These are phyloP conservation scores for Phytopythium delawarense DNA, from an alignment of 352 stramenopile species.

Conservation along the genomic window DNA sequence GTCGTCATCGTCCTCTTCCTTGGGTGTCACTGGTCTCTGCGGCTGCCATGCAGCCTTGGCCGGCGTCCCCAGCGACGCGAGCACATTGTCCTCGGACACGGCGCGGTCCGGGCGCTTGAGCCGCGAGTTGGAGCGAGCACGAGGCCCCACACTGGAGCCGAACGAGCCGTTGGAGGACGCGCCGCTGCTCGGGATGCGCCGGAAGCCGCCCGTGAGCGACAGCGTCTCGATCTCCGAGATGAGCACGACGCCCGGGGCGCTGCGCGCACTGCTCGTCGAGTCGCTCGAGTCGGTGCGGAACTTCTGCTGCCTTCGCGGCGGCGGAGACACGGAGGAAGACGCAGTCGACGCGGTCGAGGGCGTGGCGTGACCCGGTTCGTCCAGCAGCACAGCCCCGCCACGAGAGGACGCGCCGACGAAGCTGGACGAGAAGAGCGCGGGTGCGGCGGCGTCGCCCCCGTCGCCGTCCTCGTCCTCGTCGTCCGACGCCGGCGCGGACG, in stretches of 20 bases:
- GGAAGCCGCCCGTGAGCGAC: constrained; percentile 57
- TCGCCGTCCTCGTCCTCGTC: constrained; percentile 21
- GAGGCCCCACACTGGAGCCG: constrained; percentile 13
- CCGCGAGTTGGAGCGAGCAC: constrained; percentile 9
- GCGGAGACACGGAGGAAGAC: not conserved
- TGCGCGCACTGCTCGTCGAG: constrained; percentile 28
- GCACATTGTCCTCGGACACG: constrained; percentile 51
- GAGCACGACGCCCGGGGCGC: constrained; percentile 47
- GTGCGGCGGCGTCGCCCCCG: constrained; percentile 15
- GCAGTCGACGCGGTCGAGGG: not conserved
- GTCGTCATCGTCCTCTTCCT: constrained; percentile 28
- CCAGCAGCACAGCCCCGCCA: constrained; percentile 3
- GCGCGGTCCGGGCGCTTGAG: constrained; percentile 41
- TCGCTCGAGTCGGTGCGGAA: constrained; percentile 41
- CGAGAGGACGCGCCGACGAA: not conserved
- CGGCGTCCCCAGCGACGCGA: constrained; percentile 7
- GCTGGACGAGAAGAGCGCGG: not conserved
- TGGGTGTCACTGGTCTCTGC: not conserved
- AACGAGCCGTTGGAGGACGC: constrained; percentile 11
- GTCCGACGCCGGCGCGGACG: constrained; percentile 8
- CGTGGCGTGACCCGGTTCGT: constrained; percentile 1
- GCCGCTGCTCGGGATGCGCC: constrained; percentile 18
- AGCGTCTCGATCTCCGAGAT: constrained; percentile 61
- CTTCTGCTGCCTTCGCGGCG: constrained; percentile 25
- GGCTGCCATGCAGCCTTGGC: constrained; percentile 7